Evolutionary conservation across 2,329 filamentous ascomycete species (phyloP), one percentile per base, ranked within the genome.

Genomic region (Microdochium trichocladiopsis): DNA sequence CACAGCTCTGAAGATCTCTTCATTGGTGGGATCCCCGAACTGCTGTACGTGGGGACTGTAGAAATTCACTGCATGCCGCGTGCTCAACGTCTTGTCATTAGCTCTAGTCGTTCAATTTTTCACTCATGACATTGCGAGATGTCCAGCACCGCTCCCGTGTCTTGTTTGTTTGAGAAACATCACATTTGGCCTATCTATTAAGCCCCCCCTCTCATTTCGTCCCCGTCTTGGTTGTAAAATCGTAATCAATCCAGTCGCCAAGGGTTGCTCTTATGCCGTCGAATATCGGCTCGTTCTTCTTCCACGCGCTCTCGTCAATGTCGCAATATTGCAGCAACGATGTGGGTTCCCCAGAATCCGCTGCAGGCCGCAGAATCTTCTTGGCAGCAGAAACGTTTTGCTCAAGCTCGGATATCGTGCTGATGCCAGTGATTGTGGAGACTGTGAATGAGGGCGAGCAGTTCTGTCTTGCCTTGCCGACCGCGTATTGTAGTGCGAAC

Each of bases 371-470:
- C 22, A 51, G 43, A 41, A 54, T 54, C 51, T 59, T 57, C 53
- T 54, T 53, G 57, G 61, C 54, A 31, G 61, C 45, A 25, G 50
- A 55, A 53, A 65, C 22, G 50, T 61, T 58, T 51, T 60, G 49
- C 52, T 63, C 65, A 12, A 72, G 53, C 48, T 73, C 70, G 5
- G 63, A 55, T 24, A 67, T 58, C 24, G 63, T 66, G 33, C 65
- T 65, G 4, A 66, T 63, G 1, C 68, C 69, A 41, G 63, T 64
- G 41, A 71, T 67, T 14, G 61, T 66, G 23, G 57, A 53, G 3
- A 61, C 61, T 0, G 55, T 54, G 23, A 62, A 51, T n/a, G 43
- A 28, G 50, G 10, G 14, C 31, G 9, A 25, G 41, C 49, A 53
- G 10, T 55, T 24, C 50, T 61, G 58, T 11, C 36, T 48, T 11